These are phyloP conservation scores for Boeremia exigua DNA, from an alignment of 2,329 filamentous ascomycete genomes.

Conservation along the genomic window DNA sequence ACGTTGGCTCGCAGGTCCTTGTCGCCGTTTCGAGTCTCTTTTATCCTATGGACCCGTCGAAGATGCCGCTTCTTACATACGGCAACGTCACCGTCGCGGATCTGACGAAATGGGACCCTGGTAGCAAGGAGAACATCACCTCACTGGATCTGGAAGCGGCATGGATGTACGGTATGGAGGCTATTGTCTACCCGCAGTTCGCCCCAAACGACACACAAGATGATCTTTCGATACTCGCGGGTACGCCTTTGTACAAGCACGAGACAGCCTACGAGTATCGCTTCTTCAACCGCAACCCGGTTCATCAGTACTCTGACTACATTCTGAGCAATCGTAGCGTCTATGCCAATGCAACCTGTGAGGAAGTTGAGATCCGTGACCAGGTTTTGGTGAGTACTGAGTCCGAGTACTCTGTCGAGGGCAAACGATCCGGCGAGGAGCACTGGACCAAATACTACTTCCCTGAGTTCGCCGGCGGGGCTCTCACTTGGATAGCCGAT, in stretches of 20 bases:
- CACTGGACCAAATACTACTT: conserved; percentile 23
- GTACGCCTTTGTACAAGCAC: conserved; percentile 36
- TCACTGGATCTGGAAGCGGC: conserved; percentile 29
- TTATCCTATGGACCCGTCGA: conserved; percentile 42
- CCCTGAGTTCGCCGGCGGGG: conserved; percentile 23
- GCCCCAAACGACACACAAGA: conserved; percentile 17
- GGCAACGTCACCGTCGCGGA: conserved; percentile 39
- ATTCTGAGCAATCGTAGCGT: conserved; percentile 33
- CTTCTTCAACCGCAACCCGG: conserved; percentile 44
- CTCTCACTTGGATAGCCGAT: conserved; percentile 35
- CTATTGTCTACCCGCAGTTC: conserved; percentile 31
- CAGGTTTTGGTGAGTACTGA: background rate
- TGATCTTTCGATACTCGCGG: conserved; percentile 29
- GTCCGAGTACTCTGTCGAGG: conserved; percentile 4
- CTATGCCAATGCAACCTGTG: conserved; percentile 28
- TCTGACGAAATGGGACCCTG: conserved; percentile 27
- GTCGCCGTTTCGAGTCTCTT: conserved; percentile 43
- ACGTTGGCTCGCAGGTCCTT: conserved; percentile 43
- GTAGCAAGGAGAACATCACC: background rate
- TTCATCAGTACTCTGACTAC: conserved; percentile 37
- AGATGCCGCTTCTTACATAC: conserved; percentile 31
- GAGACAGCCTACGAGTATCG: conserved; percentile 34
- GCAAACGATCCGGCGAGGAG: conserved; percentile 14
- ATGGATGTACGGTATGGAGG: conserved; percentile 40
- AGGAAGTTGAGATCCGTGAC: conserved; percentile 22